A percentile compares a stretch with the other conserved stretches of the same genome.
Evolutionary conservation across 2,329 filamentous ascomycete genomes (phyloP).

Genomic region (Fusarium sororula): DNA sequence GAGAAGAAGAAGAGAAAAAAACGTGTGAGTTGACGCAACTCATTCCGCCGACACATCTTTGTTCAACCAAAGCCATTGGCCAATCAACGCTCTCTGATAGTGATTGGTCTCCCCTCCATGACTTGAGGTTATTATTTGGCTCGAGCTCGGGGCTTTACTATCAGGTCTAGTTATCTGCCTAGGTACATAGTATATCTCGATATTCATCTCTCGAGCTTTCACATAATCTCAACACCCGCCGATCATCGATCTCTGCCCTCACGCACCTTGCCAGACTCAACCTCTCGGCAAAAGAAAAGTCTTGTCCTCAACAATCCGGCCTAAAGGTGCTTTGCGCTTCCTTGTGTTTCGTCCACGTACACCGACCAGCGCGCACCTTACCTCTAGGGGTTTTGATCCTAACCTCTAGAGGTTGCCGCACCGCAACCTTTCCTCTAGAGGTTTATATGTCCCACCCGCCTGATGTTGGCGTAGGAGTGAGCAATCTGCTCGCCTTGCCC

Average conservation of each 20-base stretch:
- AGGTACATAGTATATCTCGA: slow-evolving; percentile 1
- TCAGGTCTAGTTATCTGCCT: slow-evolving; percentile 22
- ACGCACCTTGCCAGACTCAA: background rate
- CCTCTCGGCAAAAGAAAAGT: slow-evolving; percentile 27
- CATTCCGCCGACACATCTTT: slow-evolving; percentile 35
- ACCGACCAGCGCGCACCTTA: slow-evolving; percentile 40
- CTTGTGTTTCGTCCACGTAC: slow-evolving; percentile 39
- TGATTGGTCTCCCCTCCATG: slow-evolving; percentile 28
- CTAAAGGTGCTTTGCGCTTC: slow-evolving; percentile 38
- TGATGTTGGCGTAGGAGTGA: slow-evolving; percentile 40
- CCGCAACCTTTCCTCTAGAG: slow-evolving; percentile 43
- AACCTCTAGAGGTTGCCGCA: slow-evolving; percentile 43
- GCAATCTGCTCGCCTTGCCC: slow-evolving; percentile 30
- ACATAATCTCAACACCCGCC: slow-evolving; percentile 29
- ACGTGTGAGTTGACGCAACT: slow-evolving; percentile 35
- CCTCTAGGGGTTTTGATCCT: slow-evolving; percentile 40
- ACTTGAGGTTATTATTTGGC: slow-evolving; percentile 37
- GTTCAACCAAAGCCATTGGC: slow-evolving; percentile 42
- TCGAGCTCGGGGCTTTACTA: slow-evolving; percentile 27
- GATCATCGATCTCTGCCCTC: slow-evolving; percentile 3
- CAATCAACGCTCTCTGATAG: slow-evolving; percentile 47
- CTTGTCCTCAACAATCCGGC: slow-evolving; percentile 40
- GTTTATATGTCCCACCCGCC: slow-evolving; percentile 40
- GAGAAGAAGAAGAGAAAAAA: background rate
- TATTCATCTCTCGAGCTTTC: slow-evolving; percentile 32